Evolutionary conservation across 208 protist genomes (phyloP).

Genomic region (Leishmania lainsoni): DNA sequence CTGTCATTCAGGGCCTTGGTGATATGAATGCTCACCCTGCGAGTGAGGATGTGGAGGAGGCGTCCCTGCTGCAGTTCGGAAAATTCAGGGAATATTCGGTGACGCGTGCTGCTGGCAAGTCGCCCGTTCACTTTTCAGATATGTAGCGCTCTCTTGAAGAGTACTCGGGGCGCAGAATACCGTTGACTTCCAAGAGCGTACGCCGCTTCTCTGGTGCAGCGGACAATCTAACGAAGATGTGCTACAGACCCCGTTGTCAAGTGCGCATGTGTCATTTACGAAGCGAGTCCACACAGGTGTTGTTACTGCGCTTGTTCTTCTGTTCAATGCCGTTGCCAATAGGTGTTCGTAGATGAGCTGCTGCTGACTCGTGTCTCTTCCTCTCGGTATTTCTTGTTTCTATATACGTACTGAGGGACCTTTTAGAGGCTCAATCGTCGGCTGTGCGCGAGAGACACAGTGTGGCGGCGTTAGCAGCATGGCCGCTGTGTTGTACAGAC

Average conservation of each 20-base stretch:
- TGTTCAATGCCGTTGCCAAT: neutral
- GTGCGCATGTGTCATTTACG: too few species aligned
- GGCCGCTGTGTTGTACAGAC: neutral
- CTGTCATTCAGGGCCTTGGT: conserved; percentile 48
- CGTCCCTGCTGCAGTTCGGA: conserved; percentile 27
- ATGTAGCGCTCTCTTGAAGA: neutral
- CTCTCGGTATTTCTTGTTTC: neutral
- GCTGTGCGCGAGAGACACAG: neutral
- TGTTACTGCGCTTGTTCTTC: neutral
- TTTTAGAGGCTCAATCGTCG: neutral
- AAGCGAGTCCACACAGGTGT: neutral
- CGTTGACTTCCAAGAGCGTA: neutral
- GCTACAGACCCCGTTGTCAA: too few species aligned
- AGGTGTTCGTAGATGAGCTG: neutral
- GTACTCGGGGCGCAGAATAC: too few species aligned
- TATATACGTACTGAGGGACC: neutral
- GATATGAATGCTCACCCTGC: conserved; percentile 44
- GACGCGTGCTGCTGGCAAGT: conserved; percentile 12
- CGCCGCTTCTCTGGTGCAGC: neutral
- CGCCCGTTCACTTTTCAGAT: conserved; percentile 7
- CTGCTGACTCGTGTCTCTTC: neutral
- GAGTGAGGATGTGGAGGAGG: conserved; percentile 52
- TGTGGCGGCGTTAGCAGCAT: neutral
- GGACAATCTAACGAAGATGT: too few species aligned
- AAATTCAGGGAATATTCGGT: conserved; percentile 31